Evolutionary conservation across 805 yeast species (phyloP), one percentile per base, ranked within the genome.

Genomic region (Saccharomycopsis schoenii): DNA sequence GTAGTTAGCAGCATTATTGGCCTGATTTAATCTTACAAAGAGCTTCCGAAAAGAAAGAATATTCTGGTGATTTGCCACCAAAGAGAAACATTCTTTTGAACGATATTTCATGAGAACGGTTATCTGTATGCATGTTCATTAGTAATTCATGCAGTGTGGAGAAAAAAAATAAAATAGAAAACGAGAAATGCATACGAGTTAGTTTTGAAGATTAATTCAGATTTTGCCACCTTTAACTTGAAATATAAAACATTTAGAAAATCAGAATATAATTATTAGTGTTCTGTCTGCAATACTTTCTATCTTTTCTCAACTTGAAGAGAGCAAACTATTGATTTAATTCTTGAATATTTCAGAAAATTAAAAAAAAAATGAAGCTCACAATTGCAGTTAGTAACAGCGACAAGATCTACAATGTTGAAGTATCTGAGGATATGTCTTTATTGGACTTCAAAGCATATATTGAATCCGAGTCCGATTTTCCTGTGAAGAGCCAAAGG

Each of bases 391-490:
- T 80, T 56, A 81, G 76, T 47, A 69, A 72, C 17, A 72, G 76
- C n/a, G 88, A 81, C 40, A 77, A 74, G 40, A 74, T 83, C 11
- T 70, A 79, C 59, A 71, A 73, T 2, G 77, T 88, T 1, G 96
- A 90, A 58, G 79, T 89, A 4, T 80, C 89, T 3, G 80, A 74
- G 1, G 86, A 85, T 14, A 79, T 90, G 76, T 70, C 83, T 0
- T 69, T 90, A 10, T 76, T 71, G 14, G 97, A 91, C 69, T 79
- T 92, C 65, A 78, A 81, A 62, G 96, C 93, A 0, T 83, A 86
- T 65, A 68, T 91, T 10, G 86, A 85, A 63, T 83, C 86, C 1
- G 96, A 89, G 68, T 79, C 90, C 9, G 78, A 76, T 14, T 78
- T 86, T 58, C 73, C 75, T 11, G 72, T 79, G 3, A 67, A 69